Evolutionary conservation across 768 basidiomycete species (phyloP).

Genomic region (Polyporus arcularius): DNA sequence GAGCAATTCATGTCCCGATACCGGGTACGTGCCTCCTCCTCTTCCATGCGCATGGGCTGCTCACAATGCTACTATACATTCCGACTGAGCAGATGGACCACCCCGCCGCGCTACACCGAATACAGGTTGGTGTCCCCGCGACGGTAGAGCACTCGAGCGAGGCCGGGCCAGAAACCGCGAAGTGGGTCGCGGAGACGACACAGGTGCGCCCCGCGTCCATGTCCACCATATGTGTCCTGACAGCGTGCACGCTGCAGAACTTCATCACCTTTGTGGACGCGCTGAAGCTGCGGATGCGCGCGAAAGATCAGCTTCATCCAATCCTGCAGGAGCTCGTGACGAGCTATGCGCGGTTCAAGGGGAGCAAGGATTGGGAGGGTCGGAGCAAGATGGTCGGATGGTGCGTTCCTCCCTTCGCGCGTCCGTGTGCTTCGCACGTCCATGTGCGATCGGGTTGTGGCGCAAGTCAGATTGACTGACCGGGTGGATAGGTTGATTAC

Average conservation of each 20-base stretch:
- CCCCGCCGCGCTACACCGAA: slow-evolving; percentile 87
- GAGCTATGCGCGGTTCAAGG: slow-evolving; percentile 91
- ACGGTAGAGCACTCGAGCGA: slow-evolving; percentile 96
- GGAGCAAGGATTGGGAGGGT: slow-evolving; percentile 95
- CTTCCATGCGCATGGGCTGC: not conserved
- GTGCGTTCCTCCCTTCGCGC: slow-evolving; percentile 44
- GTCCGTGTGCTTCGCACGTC: not conserved
- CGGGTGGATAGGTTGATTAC: slow-evolving; percentile 77
- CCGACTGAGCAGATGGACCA: slow-evolving; percentile 76
- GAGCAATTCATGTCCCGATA: slow-evolving; percentile 93
- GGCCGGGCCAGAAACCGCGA: slow-evolving; percentile 89
- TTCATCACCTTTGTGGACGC: slow-evolving; percentile 99
- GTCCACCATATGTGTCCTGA: not conserved
- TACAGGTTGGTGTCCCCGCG: slow-evolving; percentile 92
- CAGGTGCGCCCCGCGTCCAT: slow-evolving; percentile 53
- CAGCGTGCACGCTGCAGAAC: slow-evolving; percentile 49
- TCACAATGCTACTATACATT: not conserved
- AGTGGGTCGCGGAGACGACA: slow-evolving; percentile 98
- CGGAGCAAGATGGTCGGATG: slow-evolving; percentile 91
- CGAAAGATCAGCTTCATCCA: slow-evolving; percentile 96
- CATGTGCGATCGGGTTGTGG: not conserved
- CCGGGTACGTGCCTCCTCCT: slow-evolving; percentile 49
- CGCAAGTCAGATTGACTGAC: not conserved
- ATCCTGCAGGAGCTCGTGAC: slow-evolving; percentile 94
- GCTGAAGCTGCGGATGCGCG: slow-evolving; percentile 86